phyloP scores from a whole-genome alignment of 495 filamentous ascomycete species.

The Letharia lupina region DNA sequence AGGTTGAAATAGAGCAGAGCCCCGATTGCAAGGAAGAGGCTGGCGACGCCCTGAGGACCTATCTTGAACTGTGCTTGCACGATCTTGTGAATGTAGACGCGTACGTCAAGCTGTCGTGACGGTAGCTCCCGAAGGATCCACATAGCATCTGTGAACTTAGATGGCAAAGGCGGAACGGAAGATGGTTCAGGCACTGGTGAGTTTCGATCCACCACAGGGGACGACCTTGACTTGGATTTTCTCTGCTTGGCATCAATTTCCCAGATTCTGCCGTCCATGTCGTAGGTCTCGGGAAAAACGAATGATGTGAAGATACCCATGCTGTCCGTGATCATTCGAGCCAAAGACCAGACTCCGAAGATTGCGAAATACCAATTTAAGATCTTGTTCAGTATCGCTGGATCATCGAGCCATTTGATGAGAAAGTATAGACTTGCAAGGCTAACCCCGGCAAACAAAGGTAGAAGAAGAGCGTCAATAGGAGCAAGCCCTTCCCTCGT shows the following conservation, averaged over 20 bases:
- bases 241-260: constrained; percentile 26
- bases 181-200: constrained; percentile 50
- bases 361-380: constrained; percentile 77
- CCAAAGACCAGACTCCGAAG: constrained; percentile 67
- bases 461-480: constrained; percentile 79
- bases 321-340: constrained; percentile 58
- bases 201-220: constrained; percentile 14
- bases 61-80: constrained; percentile 39
- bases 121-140: constrained; percentile 43
- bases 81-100: constrained; percentile 37
- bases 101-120: constrained; percentile 42
- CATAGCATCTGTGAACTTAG: constrained; percentile 27
- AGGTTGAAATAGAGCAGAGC: constrained; percentile 62
- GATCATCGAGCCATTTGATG: constrained; percentile 81
- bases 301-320: constrained; percentile 57
- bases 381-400: constrained; percentile 72
- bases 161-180: constrained; percentile 35
- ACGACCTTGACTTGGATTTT: constrained; percentile 2
- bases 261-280: constrained; percentile 32
- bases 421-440: constrained; percentile 77
- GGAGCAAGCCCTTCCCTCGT: constrained; percentile 69
- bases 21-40: constrained; percentile 48
- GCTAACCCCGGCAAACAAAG: constrained; percentile 64
- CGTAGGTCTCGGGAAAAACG: constrained; percentile 57
- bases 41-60: constrained; percentile 49